Conservation (phyloP, 2,329 filamentous ascomycete genomes). For the Botryotinia calthae region DNA sequence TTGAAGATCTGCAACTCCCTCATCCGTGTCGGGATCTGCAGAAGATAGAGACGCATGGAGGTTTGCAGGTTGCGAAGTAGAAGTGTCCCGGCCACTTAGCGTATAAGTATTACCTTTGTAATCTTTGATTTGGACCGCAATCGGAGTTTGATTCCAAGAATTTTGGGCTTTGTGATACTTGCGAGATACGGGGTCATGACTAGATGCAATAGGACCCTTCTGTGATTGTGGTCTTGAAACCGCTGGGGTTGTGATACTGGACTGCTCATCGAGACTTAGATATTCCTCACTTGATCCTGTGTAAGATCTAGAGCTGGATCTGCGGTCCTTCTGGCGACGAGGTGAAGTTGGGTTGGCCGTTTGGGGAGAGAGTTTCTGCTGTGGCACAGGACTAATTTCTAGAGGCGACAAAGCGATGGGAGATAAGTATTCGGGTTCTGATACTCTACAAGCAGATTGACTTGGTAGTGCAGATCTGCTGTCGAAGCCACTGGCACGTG, state of each 20-base stretch:
- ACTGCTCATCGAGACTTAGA: conserved; percentile 31
- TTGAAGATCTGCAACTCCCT: conserved; percentile 18
- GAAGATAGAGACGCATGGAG: conserved; percentile 11
- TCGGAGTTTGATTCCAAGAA: conserved; percentile 3
- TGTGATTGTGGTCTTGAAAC: conserved; percentile 34
- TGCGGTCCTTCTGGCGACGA: conserved; percentile 7
- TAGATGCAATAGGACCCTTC: conserved; percentile 20
- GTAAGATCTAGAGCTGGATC: conserved; percentile 25
- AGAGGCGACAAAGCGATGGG: background rate
- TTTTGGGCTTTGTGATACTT: conserved; percentile 3
- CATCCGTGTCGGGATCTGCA: conserved; percentile 22
- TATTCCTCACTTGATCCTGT: conserved; percentile 37
- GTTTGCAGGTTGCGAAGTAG: background rate
- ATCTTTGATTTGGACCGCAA: background rate
- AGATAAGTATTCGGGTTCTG: background rate
- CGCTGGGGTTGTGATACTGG: conserved; percentile 34
- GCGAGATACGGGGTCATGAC: background rate
- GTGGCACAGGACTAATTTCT: background rate
- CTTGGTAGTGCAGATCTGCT: conserved; percentile 5
- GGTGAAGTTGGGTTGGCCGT: background rate
- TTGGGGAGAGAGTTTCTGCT: background rate
- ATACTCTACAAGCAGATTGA: conserved; percentile 5
- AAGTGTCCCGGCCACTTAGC: background rate
- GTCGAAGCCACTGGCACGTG: conserved; percentile 5
- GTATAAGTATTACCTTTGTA: background rate